Conservation (phyloP, 495 filamentous ascomycete genomes). For the Sordaria brevicollis region DNA sequence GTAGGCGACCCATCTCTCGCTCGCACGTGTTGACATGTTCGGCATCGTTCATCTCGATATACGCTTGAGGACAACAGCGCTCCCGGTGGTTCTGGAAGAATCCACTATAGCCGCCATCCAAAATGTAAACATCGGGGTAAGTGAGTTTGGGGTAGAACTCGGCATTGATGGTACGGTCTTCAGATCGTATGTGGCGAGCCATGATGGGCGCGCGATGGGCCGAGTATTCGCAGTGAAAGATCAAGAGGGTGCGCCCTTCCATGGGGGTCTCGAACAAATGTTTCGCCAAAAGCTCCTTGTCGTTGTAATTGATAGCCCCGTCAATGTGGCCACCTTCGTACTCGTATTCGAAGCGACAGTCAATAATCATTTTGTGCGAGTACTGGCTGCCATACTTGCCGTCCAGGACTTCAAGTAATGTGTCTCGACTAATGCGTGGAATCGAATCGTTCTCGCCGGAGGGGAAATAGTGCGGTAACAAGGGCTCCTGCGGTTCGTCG, state of each 20-base stretch:
- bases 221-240: conserved; percentile 98
- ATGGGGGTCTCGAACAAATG: conserved; percentile 62
- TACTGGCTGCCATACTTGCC: conserved; percentile 67
- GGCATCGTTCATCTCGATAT: conserved; percentile 88
- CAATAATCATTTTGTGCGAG: conserved; percentile 72
- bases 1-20: conserved; percentile 81
- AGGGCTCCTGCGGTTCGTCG: conserved; percentile 51
- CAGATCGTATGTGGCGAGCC: conserved; percentile 77
- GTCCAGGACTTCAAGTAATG: conserved; percentile 76
- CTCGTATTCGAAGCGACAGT: conserved; percentile 98
- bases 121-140: conserved; percentile 93
- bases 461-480: conserved; percentile 75
- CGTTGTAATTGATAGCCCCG: conserved; percentile 87
- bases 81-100: conserved; percentile 72
- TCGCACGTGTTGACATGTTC: conserved; percentile 87
- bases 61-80: conserved; percentile 85
- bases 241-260: conserved; percentile 61
- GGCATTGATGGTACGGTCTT: conserved; percentile 74
- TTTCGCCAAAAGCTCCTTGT: conserved; percentile 74
- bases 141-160: conserved; percentile 76
- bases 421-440: conserved; percentile 73
- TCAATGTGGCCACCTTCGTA: conserved; percentile 94
- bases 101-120: conserved; percentile 89
- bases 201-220: conserved; percentile 95
- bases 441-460: conserved; percentile 74